Evolutionary conservation across 495 filamentous ascomycete species (phyloP), one percentile per base, ranked within the genome.

Genomic region (Hypoxylon fragiforme): DNA sequence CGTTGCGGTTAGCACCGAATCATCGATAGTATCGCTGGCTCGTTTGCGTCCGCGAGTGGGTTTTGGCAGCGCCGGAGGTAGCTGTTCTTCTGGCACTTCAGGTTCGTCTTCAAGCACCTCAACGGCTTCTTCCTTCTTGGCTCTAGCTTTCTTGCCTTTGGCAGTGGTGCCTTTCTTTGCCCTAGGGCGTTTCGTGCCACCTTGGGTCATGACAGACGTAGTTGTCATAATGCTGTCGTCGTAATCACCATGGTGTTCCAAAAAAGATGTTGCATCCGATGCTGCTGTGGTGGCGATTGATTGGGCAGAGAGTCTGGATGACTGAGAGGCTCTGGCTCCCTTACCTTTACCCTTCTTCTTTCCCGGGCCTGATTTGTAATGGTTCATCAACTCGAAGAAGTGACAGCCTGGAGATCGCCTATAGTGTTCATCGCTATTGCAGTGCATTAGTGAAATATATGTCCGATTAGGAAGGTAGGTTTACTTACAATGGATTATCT

Each of bases 401-500:
- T 81, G 74, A 66, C 94, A 98, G 24, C 86, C 76, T 1, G 88
- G 80, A 2, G 86, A 85, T 44, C 94, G 87, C 15, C 82, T 82
- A 54, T 81, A 79, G 62, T 98, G 94, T 69, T 98, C 94, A 46
- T 92, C 85, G 67, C 91, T 96, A 42, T 11, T 36, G 18, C 38
- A 68, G 59, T 67, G 22, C 5, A 72, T 73, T 55, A 68, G 53
- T 57, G 40, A 40, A n/a, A n/a, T n/a, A n/a, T n/a, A n/a, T n/a
- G n/a, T n/a, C n/a, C n/a, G n/a, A n/a, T n/a, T n/a, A n/a, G n/a
- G n/a, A n/a, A n/a, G n/a, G n/a, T n/a, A n/a, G n/a, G n/a, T n/a
- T n/a, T n/a, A 68, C 88, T 74, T 70, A 92, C 86, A 81, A 80
- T 60, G 92, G 92, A 60, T 92, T 85, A 69, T 97, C 92, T 58